phyloP scores from a whole-genome alignment of 2,329 filamentous ascomycete genomes.

The Aureobasidium sp. region DNA sequence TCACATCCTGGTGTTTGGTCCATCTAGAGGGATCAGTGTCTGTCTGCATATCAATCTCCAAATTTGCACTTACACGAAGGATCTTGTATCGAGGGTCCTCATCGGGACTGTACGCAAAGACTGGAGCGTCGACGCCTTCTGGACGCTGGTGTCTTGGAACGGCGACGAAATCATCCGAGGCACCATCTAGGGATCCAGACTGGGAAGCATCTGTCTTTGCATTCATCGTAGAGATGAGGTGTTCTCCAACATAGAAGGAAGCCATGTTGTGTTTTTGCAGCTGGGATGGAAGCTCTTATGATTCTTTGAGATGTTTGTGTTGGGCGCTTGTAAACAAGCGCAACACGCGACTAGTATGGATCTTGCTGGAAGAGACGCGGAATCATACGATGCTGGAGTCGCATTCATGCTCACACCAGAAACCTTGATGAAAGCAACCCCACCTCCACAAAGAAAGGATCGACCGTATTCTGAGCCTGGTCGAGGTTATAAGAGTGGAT shows the following conservation, averaged over 20 bases:
- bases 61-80: background rate
- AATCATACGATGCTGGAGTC: background rate
- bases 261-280: background rate
- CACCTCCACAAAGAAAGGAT: background rate
- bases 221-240: background rate
- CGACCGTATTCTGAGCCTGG: background rate
- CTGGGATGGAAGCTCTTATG: background rate
- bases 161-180: background rate
- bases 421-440: background rate
- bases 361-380: background rate
- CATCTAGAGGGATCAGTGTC: background rate
- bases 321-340: background rate
- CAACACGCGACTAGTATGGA: background rate
- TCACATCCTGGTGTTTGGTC: background rate
- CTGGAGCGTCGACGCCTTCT: background rate
- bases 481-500: background rate
- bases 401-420: background rate
- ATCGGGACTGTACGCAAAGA: too few relatives aligned
- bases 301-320: background rate
- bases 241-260: background rate
- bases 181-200: background rate
- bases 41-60: background rate
- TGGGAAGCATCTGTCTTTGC: background rate
- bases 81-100: too few relatives aligned
- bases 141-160: background rate